Base-by-base conservation (phyloP, 2,329 filamentous ascomycete genomes). In the Penicillium polonicum region DNA sequence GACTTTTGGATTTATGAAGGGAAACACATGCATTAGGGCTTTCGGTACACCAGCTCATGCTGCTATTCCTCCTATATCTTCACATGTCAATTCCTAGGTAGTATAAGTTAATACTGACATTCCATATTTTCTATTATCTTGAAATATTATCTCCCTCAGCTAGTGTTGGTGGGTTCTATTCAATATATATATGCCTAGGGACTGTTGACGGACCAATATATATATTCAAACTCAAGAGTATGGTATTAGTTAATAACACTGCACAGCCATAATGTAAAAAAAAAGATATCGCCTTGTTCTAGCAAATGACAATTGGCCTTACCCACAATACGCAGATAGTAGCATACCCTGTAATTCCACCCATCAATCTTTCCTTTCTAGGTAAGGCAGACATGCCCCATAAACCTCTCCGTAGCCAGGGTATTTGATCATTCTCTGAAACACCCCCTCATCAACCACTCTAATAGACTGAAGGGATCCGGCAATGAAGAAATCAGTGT, bases 401-500 rank as follows among this genome's bases (percentile, higher is more conserved):
- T 60, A 60, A 23, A 62, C 31, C 6, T 38, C 39, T 19, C 29
- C 25, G 19, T 33, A 59, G 7, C 60, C 58, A 25, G 46, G 52
- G 44, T 68, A 70, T 39, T 60, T 59, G 2, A 63, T 31, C 38
- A 68, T 50, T 39, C 67, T 69, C 61, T 68, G 59, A 31, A 72
- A 73, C 4, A 70, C 62, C 3, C 50, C 61, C 46, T 74, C 72
- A 60, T 73, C 67, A 7, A 74, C 58, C 56, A 69, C 52, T 46
- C 69, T 72, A 38, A 70, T 68, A 58, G 57, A 65, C 65, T 75
- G 72, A 5, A 79, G 57, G 2, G 63, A 59, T 5, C 75, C 76
- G 10, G 73, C 72, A 60, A 78, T 69, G 38, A 76, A 76, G 60
- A 78, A 79, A 55, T 78, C 76, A 17, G 72, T 72, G 33, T 65